Percentiles rank a stretch among this genome's conserved stretches.
Conservation (phyloP, 2,329 filamentous ascomycete species). For the Coniella lustricola region DNA sequence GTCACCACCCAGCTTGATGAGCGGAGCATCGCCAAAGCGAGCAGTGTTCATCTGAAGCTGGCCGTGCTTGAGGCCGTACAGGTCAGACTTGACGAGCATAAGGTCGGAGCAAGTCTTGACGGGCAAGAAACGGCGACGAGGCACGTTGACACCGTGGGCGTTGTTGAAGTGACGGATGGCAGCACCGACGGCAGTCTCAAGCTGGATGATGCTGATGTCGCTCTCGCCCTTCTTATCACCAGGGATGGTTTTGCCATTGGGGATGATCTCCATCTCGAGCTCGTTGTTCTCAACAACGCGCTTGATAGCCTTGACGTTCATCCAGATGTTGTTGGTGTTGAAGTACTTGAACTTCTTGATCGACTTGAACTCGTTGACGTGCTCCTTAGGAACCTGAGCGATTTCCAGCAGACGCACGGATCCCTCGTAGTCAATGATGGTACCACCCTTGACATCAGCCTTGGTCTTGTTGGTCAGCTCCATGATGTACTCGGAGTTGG, state of each 20-base stretch:
- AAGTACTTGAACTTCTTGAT: constrained; percentile 99
- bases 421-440: constrained; percentile 98
- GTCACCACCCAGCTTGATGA: constrained; percentile 98
- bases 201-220: constrained; percentile 93
- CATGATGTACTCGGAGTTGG: constrained; percentile 97
- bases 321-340: constrained; percentile 99
- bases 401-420: constrained; percentile 96
- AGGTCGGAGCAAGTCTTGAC: constrained; percentile 99
- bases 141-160: constrained; percentile 97
- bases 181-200: constrained; percentile 96
- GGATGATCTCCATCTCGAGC: constrained; percentile 98
- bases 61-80: constrained; percentile 97
- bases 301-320: constrained; percentile 96
- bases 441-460: constrained; percentile 99
- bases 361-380: constrained; percentile 99
- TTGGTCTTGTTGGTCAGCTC: constrained; percentile 99
- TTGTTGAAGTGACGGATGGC: constrained; percentile 99
- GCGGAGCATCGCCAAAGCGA: constrained; percentile 90
- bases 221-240: constrained; percentile 99
- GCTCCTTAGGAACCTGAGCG: constrained; percentile 98
- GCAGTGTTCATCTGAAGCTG: constrained; percentile 95
- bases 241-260: constrained; percentile 97
- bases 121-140: constrained; percentile 93
- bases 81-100: constrained; percentile 98
- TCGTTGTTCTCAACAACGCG: constrained; percentile 97